Evolutionary conservation across 495 filamentous ascomycete genomes (phyloP).

Genomic region (Aspergillus steynii): DNA sequence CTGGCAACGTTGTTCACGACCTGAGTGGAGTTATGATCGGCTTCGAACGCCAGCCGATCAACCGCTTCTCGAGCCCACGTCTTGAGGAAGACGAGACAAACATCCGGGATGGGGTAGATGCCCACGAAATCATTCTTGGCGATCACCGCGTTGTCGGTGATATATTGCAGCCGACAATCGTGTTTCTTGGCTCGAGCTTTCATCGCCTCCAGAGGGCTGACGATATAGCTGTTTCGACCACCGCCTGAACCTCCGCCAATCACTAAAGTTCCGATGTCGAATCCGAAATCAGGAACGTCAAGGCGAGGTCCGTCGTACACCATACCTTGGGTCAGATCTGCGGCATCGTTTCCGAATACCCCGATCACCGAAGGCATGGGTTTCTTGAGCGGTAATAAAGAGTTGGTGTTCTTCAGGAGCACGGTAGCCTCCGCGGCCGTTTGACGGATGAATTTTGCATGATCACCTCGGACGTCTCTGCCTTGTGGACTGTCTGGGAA

Average conservation of each 20-base stretch:
- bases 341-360: conserved; percentile 65
- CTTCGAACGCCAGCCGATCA: conserved; percentile 50
- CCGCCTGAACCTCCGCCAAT: conserved; percentile 62
- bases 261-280: conserved; percentile 57
- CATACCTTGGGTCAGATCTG: conserved; percentile 43
- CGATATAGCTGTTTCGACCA: conserved; percentile 47
- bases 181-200: conserved; percentile 53
- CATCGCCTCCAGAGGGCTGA: conserved; percentile 62
- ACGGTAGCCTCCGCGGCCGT: conserved; percentile 58
- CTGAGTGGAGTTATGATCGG: conserved; percentile 48
- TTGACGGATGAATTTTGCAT: conserved; percentile 51
- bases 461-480: conserved; percentile 53
- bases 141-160: conserved; percentile 41
- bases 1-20: conserved; percentile 56
- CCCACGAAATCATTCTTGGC: conserved; percentile 44
- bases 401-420: conserved; percentile 59
- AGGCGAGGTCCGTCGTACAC: conserved; percentile 30
- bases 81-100: conserved; percentile 62
- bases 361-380: conserved; percentile 37
- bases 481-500: conserved; percentile 41
- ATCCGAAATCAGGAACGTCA: conserved; percentile 23
- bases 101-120: conserved; percentile 44
- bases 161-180: conserved; percentile 43
- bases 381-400: conserved; percentile 52
- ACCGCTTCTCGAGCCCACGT: conserved; percentile 59